Conservation (phyloP, 805 yeast genomes). For the Pichia cabralensis region DNA sequence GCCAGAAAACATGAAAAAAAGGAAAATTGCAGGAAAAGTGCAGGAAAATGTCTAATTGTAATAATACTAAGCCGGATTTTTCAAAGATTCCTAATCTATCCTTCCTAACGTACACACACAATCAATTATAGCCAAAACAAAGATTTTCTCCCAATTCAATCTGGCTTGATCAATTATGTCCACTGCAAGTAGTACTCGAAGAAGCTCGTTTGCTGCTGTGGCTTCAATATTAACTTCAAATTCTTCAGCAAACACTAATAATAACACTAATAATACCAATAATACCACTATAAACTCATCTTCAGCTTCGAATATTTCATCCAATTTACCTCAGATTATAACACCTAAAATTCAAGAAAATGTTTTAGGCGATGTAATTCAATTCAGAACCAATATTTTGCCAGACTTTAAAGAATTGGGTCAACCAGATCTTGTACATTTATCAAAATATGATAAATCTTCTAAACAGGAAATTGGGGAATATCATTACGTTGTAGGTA, state of each 20-base stretch:
- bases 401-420: constrained; percentile 47
- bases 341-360: constrained; percentile 34
- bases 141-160: no score
- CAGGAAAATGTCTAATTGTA: no score
- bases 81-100: no score
- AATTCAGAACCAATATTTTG: constrained; percentile 35
- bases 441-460: constrained; percentile 34
- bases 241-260: no score
- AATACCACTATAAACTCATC: background rate
- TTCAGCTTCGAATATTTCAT: constrained; percentile 5
- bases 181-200: background rate
- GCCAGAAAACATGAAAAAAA: no score
- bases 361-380: constrained; percentile 42
- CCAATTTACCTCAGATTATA: constrained; percentile 14
- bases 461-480: constrained; percentile 40
- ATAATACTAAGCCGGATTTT: no score
- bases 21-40: no score
- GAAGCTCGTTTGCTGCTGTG: background rate
- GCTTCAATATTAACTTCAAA: background rate
- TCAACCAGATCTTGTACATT: constrained; percentile 61
- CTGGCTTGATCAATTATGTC: no score
- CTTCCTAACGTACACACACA: no score
- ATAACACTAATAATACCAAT: background rate
- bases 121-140: no score
- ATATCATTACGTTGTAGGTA: constrained; percentile 44